Conservation (phyloP, 352 stramenopile species). For the Blastocystis sp. region DNA sequence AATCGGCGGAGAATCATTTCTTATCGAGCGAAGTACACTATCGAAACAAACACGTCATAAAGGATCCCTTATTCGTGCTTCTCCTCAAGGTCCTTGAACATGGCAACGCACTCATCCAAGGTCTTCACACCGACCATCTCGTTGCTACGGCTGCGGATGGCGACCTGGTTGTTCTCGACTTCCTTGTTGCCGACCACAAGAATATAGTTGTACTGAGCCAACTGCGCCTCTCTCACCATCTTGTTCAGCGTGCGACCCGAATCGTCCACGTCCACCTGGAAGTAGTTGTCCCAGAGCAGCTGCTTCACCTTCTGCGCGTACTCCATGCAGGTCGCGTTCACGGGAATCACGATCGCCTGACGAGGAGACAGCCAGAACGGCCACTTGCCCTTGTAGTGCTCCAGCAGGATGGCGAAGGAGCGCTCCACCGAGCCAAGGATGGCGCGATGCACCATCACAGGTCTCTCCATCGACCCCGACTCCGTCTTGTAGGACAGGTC, state of each 20-base stretch:
- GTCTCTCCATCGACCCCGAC: slow-evolving; percentile 77
- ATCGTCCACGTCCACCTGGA: slow-evolving; percentile 93
- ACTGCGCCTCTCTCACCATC: slow-evolving; percentile 94
- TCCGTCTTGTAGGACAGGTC: slow-evolving; percentile 88
- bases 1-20: no score
- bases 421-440: slow-evolving; percentile 96
- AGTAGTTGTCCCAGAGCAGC: slow-evolving; percentile 80
- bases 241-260: slow-evolving; percentile 95
- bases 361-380: slow-evolving; percentile 95
- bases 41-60: slow-evolving; percentile 6
- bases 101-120: slow-evolving; percentile 88
- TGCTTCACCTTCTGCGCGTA: slow-evolving; percentile 81
- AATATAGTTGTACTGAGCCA: slow-evolving; percentile 98
- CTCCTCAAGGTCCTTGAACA: slow-evolving; percentile 73
- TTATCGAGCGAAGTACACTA: no score
- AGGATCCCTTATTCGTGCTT: slow-evolving; percentile 59
- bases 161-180: slow-evolving; percentile 85
- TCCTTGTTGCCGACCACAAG: slow-evolving; percentile 92
- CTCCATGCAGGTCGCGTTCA: slow-evolving; percentile 89
- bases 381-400: slow-evolving; percentile 97
- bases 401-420: slow-evolving; percentile 94
- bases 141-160: slow-evolving; percentile 91
- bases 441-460: slow-evolving; percentile 95
- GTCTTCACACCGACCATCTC: slow-evolving; percentile 90
- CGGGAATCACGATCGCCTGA: slow-evolving; percentile 92